Conservation (phyloP, 2,329 filamentous ascomycete species). For the Tolypocladium album region DNA sequence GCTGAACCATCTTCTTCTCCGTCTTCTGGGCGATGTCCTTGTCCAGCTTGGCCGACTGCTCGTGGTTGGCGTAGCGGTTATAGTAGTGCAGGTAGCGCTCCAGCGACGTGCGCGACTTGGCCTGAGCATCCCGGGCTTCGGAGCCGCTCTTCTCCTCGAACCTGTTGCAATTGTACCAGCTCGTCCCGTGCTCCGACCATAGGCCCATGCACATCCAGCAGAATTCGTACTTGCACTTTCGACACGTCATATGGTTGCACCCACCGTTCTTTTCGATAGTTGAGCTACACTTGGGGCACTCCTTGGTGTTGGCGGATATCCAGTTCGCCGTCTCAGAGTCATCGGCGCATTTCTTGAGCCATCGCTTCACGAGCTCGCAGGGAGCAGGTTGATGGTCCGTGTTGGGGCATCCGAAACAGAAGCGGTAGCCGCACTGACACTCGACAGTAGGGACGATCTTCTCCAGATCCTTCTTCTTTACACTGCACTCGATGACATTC, state of each 20-base stretch:
- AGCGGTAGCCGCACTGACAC: slow-evolving; percentile 74
- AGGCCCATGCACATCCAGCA: slow-evolving; percentile 99
- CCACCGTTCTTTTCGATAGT: slow-evolving; percentile 99
- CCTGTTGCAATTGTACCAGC: slow-evolving; percentile 98
- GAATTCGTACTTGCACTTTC: slow-evolving; percentile 93
- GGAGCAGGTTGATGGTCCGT: slow-evolving; percentile 89
- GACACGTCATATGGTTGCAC: slow-evolving; percentile 96
- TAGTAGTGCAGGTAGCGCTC: slow-evolving; percentile 99
- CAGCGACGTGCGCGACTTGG: slow-evolving; percentile 77
- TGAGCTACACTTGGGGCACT: slow-evolving; percentile 90
- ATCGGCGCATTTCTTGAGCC: slow-evolving; percentile 97
- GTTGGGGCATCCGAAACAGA: slow-evolving; percentile 90
- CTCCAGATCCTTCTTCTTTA: slow-evolving; percentile 80
- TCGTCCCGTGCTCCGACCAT: slow-evolving; percentile 97
- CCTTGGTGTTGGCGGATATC: slow-evolving; percentile 98
- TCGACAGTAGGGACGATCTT: slow-evolving; percentile 82
- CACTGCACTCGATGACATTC: slow-evolving; percentile 78
- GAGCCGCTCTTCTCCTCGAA: slow-evolving; percentile 92
- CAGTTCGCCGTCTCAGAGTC: slow-evolving; percentile 98
- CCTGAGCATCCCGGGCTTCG: slow-evolving; percentile 85
- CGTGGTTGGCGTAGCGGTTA: slow-evolving; percentile 97
- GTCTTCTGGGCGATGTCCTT: slow-evolving; percentile 95
- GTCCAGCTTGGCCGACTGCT: slow-evolving; percentile 92
- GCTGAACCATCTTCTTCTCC: slow-evolving; percentile 96
- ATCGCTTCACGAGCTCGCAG: slow-evolving; percentile 82